phyloP scores from a whole-genome alignment of 2,329 filamentous ascomycete genomes.

The Elsinoe fawcettii region DNA sequence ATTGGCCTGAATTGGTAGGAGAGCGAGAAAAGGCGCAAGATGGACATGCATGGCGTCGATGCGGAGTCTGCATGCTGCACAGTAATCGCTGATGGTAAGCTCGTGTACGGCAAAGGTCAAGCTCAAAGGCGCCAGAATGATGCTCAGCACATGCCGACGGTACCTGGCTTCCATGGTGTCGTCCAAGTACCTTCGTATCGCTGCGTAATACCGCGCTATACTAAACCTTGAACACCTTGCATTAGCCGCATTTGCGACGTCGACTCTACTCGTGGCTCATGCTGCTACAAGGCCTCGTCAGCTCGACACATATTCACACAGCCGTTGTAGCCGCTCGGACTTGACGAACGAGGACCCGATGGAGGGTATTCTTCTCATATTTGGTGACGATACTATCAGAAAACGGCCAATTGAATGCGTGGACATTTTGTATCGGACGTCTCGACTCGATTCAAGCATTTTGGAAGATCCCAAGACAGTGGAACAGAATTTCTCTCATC shows the following conservation, averaged over 20 bases:
- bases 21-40: neutral
- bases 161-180: neutral
- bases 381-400: neutral
- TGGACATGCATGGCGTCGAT: too few species aligned
- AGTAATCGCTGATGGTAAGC: neutral
- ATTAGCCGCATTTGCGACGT: constrained; percentile 11
- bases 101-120: neutral
- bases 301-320: neutral
- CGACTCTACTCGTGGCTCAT: too few species aligned
- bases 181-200: constrained; percentile 3
- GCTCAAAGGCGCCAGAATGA: neutral
- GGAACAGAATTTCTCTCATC: neutral
- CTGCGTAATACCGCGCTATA: constrained; percentile 2
- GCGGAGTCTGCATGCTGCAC: too few species aligned
- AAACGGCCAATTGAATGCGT: neutral
- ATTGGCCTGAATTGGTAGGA: neutral
- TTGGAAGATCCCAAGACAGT: neutral
- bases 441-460: neutral
- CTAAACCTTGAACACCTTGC: constrained; percentile 6
- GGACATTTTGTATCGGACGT: neutral
- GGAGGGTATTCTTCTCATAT: neutral
- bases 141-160: neutral
- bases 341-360: neutral
- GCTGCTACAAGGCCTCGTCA: neutral
- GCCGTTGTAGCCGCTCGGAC: neutral